phyloP scores from a whole-genome alignment of 2,329 filamentous ascomycete genomes.

The Cladophialophora chaetospira region DNA sequence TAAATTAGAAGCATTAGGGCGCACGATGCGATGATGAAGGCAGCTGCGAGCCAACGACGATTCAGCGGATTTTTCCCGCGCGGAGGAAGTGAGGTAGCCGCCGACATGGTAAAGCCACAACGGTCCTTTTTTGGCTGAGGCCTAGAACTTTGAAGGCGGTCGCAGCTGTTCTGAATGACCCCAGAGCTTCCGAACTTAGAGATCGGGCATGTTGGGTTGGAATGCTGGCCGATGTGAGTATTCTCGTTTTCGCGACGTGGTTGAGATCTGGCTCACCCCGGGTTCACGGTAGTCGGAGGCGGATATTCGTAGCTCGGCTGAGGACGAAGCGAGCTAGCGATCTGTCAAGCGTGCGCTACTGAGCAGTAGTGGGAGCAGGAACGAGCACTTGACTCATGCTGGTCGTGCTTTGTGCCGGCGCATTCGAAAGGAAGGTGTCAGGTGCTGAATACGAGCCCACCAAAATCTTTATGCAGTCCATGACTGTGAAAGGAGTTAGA shows the following conservation, averaged over 20 bases:
- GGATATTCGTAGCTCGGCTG: neutral
- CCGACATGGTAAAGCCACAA: neutral
- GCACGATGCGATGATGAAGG: neutral
- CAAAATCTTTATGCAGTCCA: slow-evolving; percentile 1
- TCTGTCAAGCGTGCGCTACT: too few relatives aligned
- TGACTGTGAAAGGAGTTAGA: neutral
- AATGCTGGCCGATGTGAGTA: neutral
- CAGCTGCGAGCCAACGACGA: neutral
- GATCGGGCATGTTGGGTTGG: neutral
- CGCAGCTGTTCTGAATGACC: neutral
- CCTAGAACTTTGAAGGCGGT: neutral
- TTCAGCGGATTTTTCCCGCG: neutral
- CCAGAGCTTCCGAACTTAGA: neutral
- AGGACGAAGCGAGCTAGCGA: neutral
- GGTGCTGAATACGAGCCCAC: too few relatives aligned
- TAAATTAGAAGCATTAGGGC: neutral
- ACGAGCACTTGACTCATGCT: too few relatives aligned
- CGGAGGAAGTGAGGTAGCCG: neutral
- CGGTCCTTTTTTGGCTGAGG: neutral
- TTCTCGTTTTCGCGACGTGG: neutral
- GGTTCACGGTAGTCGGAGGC: neutral
- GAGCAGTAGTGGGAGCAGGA: too few relatives aligned
- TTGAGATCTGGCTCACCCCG: neutral
- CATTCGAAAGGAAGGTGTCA: too few relatives aligned
- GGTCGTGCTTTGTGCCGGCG: too few relatives aligned